Base-by-base conservation (phyloP, 2,329 filamentous ascomycete species). In the Podosphaera fusca region DNA sequence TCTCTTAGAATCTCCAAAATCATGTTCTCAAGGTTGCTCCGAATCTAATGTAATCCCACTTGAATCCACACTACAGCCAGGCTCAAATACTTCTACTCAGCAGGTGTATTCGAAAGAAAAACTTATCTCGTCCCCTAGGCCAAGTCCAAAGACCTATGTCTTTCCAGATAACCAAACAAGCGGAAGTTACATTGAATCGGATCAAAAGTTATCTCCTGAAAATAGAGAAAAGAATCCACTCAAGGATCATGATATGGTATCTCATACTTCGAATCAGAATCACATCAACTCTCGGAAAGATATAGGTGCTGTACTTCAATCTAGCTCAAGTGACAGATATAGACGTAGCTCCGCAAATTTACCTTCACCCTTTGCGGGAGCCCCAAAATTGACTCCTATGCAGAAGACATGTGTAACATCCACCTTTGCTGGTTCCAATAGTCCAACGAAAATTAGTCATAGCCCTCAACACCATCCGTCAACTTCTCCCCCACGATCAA, bases 351-450 rank as follows among this genome's bases (percentile, higher is more conserved):
- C 63, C 21, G 58, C 63, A 38, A 64, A 63, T 51, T 59, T 65
- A 40, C 61, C 64, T 30, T 68, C 65, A 2, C 66, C 66, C 2
- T 62, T 67, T 30, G 56, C 61, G 14, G 60, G 59, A 4, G 60
- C 63, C 47, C 66, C 66, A 7, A 54, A 65, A 9, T 56, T 68
- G 7, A 65, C 64, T 38, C 65, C 67, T 35, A 59, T 57, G 5
- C 58, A 61, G 35, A 38, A 38, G 35, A 38, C 5, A 38, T 38
- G 10, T 34, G 2, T n/a, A 34, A 45, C 9, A 7, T n/a, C 54
- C 31, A 56, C 53, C 38, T 55, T 61, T 29, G 50, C 60, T 51
- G 50, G 61, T 9, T 56, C 55, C 30, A 60, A 58, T 56, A 60
- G 59, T 55, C 61, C 59, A 30, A 36, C 35, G 5, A 33, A 57